Conservation (phyloP, 2,329 filamentous ascomycete genomes). For the Pestalotiopsis sp. region DNA sequence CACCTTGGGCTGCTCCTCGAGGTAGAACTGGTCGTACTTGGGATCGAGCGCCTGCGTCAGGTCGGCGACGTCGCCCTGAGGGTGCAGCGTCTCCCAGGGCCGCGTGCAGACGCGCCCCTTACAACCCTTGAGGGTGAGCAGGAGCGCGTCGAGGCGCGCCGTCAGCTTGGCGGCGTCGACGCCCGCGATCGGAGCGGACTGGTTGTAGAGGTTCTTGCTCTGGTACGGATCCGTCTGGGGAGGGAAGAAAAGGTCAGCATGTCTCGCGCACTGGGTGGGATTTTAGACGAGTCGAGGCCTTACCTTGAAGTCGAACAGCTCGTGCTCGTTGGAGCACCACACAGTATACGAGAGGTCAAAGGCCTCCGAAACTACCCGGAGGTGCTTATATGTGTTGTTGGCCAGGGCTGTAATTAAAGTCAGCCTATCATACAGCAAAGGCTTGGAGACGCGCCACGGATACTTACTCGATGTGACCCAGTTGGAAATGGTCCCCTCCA, state of each 20-base stretch:
- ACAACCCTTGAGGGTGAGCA: conserved; percentile 65
- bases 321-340: conserved; percentile 69
- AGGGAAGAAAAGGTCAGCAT: neutral
- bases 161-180: conserved; percentile 41
- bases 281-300: conserved; percentile 12
- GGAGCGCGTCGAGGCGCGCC: conserved; percentile 51
- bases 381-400: conserved; percentile 47
- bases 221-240: conserved; percentile 43
- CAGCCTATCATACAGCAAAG: neutral
- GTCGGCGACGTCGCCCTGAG: conserved; percentile 50
- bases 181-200: conserved; percentile 29
- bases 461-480: neutral
- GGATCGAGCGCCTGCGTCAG: conserved; percentile 53
- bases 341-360: conserved; percentile 42
- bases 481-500: conserved; percentile 16
- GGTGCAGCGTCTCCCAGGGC: conserved; percentile 63
- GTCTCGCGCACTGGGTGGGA: neutral
- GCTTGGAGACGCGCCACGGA: neutral
- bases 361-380: conserved; percentile 36
- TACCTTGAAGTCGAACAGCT: conserved; percentile 65
- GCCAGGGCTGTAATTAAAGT: neutral
- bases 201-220: conserved; percentile 44
- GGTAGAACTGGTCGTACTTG: conserved; percentile 56
- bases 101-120: conserved; percentile 53
- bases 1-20: conserved; percentile 47